phyloP scores from a whole-genome alignment of 2,329 filamentous ascomycete species.

The Talaromyces islandicus region DNA sequence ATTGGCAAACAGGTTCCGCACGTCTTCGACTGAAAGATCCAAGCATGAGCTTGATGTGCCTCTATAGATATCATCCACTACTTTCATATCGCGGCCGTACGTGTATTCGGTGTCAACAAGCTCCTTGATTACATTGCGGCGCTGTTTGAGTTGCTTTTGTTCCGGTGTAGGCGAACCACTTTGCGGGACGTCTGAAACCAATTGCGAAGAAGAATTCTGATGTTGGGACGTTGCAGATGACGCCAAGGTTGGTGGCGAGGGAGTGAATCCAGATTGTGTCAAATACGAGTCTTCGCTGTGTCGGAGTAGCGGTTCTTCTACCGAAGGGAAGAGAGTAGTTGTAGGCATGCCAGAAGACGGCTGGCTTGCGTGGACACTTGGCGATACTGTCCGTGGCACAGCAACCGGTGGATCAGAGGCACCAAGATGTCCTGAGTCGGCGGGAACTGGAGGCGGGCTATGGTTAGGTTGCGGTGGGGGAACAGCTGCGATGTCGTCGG shows the following conservation, averaged over 20 bases:
- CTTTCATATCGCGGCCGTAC: conserved; percentile 93
- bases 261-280: conserved; percentile 19
- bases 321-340: conserved; percentile 16
- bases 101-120: conserved; percentile 86
- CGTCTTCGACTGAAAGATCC: conserved; percentile 72
- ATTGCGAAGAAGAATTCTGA: conserved; percentile 23
- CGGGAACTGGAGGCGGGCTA: conserved; percentile 38
- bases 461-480: conserved; percentile 39
- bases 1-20: conserved; percentile 88
- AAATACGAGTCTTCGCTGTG: conserved; percentile 35
- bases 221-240: conserved; percentile 34
- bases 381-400: conserved; percentile 7
- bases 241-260: conserved; percentile 25
- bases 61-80: conserved; percentile 96
- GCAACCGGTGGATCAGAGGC: neutral
- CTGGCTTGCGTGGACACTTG: conserved; percentile 14
- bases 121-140: conserved; percentile 82
- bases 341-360: conserved; percentile 13
- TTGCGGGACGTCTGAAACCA: conserved; percentile 14
- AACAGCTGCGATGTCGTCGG: conserved; percentile 17
- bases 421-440: conserved; percentile 11
- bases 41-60: conserved; percentile 79
- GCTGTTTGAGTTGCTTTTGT: conserved; percentile 62
- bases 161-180: conserved; percentile 30
- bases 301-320: conserved; percentile 19